Percentiles rank a stretch among this genome's conserved stretches.
phyloP scores from a whole-genome alignment of 345 rosid species.

The Eucalyptus marginata region DNA sequence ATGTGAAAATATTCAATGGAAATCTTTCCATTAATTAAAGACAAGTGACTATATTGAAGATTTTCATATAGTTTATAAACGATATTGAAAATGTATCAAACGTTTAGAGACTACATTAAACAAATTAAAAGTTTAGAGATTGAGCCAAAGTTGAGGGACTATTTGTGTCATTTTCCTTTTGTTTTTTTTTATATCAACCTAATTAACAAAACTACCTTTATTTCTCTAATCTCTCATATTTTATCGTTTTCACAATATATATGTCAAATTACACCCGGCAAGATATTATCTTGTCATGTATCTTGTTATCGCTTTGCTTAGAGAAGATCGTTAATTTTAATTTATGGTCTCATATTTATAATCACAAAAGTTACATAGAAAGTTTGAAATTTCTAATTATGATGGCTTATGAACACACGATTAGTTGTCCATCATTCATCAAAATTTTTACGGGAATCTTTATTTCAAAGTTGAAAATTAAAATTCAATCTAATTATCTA shows the following conservation, averaged over 20 bases:
- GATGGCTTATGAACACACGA: not conserved
- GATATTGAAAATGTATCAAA: too few relatives aligned
- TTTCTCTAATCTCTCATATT: too few relatives aligned
- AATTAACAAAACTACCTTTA: not conserved
- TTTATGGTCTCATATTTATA: not conserved
- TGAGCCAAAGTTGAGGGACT: too few relatives aligned
- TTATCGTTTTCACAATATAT: not conserved
- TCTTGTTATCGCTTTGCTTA: not conserved
- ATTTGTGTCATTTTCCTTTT: too few relatives aligned
- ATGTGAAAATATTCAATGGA: too few relatives aligned
- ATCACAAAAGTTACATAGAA: not conserved
- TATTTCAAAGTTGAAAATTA: not conserved
- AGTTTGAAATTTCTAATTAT: not conserved
- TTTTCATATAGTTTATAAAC: too few relatives aligned
- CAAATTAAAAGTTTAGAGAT: too few relatives aligned
- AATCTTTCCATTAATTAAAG: too few relatives aligned
- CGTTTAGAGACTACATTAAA: accelerated
- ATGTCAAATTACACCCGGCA: not conserved
- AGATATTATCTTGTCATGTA: not conserved
- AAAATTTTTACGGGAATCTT: accelerated
- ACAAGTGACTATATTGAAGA: too few relatives aligned
- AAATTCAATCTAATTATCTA: not conserved
- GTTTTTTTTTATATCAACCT: not conserved
- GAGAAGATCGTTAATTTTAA: not conserved
- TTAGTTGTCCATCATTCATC: not conserved